Base-by-base conservation (phyloP, 495 filamentous ascomycete genomes). In the Rusavskia elegans region DNA sequence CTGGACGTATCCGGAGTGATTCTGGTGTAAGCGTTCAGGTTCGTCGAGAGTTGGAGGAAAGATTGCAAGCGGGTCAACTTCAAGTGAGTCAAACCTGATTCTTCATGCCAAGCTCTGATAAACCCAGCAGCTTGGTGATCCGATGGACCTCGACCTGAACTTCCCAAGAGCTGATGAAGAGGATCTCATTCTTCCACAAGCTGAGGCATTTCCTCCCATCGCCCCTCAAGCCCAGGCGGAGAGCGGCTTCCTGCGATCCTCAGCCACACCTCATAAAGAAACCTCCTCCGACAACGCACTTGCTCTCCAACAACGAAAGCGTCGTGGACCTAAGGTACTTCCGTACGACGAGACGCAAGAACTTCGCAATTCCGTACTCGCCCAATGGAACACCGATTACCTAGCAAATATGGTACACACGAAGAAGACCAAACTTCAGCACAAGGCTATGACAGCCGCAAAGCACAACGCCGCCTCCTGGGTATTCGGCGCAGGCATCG, bases 301-400 rank as follows among this genome's bases (percentile, higher is more conserved):
- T 37, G 53, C 57, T 48, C 51, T 50, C 44, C 38, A 49, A 32
- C 53, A 45, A 49, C 59, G 54, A 11, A 55, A 52, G 32, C 53
- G 36, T 27, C 48, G 50, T 36, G 52, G 38, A 29, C 48, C 55
- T 3, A 49, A 60, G 51, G n/a, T 49, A 36, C 19, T 64, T 50
- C 48, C 54, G 13, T 54, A 64, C 2, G 79, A 79, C 53, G 55
- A 60, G 10, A 60, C 61, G 19, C 72, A 66, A 2, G 64, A 75
- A 25, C 57, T 87, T 21, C 71, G 73, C 45, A 79, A 77, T 52
- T 59, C 61, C 10, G 73, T 76, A 13, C 60, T 87, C 16, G 74
- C 69, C 10, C 55, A 66, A n/a, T 82, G 80, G 79, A 74, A 76
- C 50, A 58, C 70, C 0, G 63, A 80, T 29, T 89, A 88, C 50